These are phyloP conservation scores for Akanthomyces dipterigenus DNA, from an alignment of 2,329 filamentous ascomycete species.

Conservation along the genomic window DNA sequence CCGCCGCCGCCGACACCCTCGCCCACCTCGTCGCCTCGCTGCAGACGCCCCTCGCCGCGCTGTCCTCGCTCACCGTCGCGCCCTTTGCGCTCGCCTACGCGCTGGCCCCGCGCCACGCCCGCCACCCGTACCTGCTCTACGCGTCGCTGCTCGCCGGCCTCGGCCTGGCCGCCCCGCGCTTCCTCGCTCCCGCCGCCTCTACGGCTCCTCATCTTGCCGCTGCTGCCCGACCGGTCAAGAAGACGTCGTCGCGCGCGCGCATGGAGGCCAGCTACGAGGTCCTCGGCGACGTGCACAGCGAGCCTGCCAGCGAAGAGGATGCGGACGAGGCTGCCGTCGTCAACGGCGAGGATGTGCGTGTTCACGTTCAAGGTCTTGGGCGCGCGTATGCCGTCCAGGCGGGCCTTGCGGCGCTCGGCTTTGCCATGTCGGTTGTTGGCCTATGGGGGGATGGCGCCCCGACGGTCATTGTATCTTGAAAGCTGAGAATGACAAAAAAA, in stretches of 20 bases:
- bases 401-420: slow-evolving; percentile 47
- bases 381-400: slow-evolving; percentile 49
- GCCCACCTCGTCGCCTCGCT: slow-evolving; percentile 57
- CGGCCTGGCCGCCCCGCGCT: slow-evolving; percentile 45
- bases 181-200: slow-evolving; percentile 27
- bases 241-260: slow-evolving; percentile 27
- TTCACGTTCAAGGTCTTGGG: slow-evolving; percentile 48
- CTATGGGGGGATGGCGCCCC: slow-evolving; percentile 58
- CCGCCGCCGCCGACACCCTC: slow-evolving; percentile 63
- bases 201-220: too few relatives aligned
- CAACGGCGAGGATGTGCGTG: slow-evolving; percentile 57
- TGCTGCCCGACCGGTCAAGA: slow-evolving; percentile 18
- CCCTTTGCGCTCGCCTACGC: slow-evolving; percentile 72
- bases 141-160: slow-evolving; percentile 63
- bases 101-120: slow-evolving; percentile 64
- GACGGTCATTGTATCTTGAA: slow-evolving; percentile 26
- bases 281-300: slow-evolving; percentile 46
- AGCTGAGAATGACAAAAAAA: not conserved
- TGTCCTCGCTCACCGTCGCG: slow-evolving; percentile 61
- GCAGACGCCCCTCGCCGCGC: slow-evolving; percentile 56
- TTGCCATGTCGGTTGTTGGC: slow-evolving; percentile 55
- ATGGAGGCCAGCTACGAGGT: slow-evolving; percentile 71
- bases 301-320: slow-evolving; percentile 46
- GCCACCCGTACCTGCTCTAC: slow-evolving; percentile 89
- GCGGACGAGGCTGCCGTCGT: slow-evolving; percentile 36